phyloP scores from a whole-genome alignment of 345 rosid genomes.

The Eucalyptus grandis region DNA sequence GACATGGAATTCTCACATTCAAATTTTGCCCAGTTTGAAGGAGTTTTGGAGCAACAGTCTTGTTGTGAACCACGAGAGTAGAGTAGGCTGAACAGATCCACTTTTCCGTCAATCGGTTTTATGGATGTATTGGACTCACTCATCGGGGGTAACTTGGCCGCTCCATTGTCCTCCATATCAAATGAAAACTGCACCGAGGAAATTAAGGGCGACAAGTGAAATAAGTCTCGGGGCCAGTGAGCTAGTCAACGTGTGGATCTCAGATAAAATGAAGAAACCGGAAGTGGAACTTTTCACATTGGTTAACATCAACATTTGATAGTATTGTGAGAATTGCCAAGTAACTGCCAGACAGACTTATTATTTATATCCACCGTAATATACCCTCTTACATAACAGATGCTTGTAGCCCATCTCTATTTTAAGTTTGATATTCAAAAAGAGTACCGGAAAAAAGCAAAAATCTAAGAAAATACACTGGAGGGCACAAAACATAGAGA shows the following conservation, averaged over 20 bases:
- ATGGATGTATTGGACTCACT: background rate
- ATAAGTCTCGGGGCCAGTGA: background rate
- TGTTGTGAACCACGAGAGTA: background rate
- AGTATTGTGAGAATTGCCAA: background rate
- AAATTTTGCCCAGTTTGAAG: slow-evolving; percentile 57
- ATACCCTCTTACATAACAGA: background rate
- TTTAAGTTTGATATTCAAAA: background rate
- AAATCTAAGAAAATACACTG: background rate
- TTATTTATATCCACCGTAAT: background rate
- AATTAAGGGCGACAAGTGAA: background rate
- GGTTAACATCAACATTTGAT: background rate
- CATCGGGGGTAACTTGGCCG: background rate
- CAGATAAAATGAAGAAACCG: background rate
- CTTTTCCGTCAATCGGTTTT: background rate
- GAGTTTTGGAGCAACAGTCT: background rate
- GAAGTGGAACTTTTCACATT: background rate
- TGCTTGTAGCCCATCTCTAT: background rate
- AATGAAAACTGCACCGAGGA: slow-evolving; percentile 24
- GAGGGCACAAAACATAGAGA: background rate
- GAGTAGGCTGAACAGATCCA: slow-evolving; percentile 3
- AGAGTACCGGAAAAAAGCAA: background rate
- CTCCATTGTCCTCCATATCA: slow-evolving; percentile 26
- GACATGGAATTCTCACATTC: slow-evolving; percentile 31
- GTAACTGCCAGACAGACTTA: background rate
- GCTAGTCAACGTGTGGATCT: background rate